Conservation (phyloP, 345 rosid genomes). For the Sisymbrium altissimum region DNA sequence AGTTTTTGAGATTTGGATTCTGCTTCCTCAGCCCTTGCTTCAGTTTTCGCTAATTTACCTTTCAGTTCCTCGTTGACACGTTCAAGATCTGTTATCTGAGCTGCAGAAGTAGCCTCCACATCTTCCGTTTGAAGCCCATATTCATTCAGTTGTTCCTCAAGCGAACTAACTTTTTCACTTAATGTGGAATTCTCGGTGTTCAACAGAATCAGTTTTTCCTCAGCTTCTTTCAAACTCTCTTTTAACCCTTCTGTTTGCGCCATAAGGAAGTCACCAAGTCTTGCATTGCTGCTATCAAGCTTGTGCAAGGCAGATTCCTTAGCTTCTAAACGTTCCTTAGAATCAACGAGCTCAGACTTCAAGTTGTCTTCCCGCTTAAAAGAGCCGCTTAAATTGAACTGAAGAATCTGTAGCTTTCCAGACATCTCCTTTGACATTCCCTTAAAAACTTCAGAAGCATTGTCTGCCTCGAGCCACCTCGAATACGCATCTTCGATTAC, state of each 20-base stretch:
- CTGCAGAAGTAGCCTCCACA: constrained; percentile 33
- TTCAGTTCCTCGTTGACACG: constrained; percentile 43
- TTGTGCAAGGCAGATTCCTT: constrained; percentile 52
- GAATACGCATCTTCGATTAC: constrained; percentile 52
- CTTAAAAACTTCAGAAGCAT: constrained; percentile 60
- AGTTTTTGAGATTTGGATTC: constrained; percentile 49
- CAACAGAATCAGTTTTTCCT: constrained; percentile 45
- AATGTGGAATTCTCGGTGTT: constrained; percentile 52
- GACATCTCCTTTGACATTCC: constrained; percentile 71
- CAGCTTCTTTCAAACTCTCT: constrained; percentile 57
- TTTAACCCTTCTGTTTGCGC: constrained; percentile 54
- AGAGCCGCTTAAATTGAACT: constrained; percentile 64
- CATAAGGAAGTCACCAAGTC: constrained; percentile 40
- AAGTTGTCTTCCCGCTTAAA: constrained; percentile 51
- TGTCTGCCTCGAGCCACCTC: constrained; percentile 68
- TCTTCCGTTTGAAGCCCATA: constrained; percentile 52
- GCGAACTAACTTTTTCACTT: constrained; percentile 45
- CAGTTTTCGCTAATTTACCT: constrained; percentile 43
- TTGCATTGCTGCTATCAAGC: constrained; percentile 48
- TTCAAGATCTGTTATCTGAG: constrained; percentile 35
- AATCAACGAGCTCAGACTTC: constrained; percentile 47
- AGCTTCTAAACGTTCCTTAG: constrained; percentile 46
- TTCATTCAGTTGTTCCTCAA: constrained; percentile 48
- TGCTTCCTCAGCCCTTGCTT: constrained; percentile 50
- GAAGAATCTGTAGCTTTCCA: constrained; percentile 57